These are phyloP conservation scores for Arthrobotrys sphaeroides DNA, from an alignment of 2,329 filamentous ascomycete species.

Conservation along the genomic window DNA sequence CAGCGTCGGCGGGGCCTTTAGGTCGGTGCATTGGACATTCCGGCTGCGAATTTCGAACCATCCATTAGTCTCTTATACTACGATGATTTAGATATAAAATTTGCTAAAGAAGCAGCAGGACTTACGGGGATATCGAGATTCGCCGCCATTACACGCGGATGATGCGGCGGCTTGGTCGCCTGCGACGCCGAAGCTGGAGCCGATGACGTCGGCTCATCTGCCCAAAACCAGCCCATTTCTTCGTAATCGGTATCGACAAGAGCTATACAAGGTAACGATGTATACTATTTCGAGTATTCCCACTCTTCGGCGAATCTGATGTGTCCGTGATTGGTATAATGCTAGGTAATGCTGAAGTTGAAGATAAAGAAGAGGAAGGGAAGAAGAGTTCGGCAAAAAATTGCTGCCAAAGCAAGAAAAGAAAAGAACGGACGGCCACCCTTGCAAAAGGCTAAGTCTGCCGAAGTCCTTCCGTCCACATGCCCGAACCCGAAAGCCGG, in stretches of 20 bases:
- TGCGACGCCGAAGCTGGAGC: slow-evolving; percentile 23
- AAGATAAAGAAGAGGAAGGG: not conserved
- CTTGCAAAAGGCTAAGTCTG: slow-evolving; percentile 1
- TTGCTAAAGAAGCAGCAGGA: not conserved
- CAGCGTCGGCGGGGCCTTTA: slow-evolving; percentile 48
- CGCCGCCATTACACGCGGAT: slow-evolving; percentile 22
- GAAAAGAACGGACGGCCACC: slow-evolving; percentile 29
- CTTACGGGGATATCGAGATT: slow-evolving; percentile 39
- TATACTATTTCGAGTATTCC: too few species aligned
- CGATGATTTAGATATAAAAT: slow-evolving; percentile 52
- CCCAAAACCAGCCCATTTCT: slow-evolving; percentile 78
- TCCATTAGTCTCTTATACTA: slow-evolving; percentile 47
- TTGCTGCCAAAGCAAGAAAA: slow-evolving; percentile 24
- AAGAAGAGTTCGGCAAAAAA: slow-evolving; percentile 12
- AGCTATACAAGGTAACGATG: too few species aligned
- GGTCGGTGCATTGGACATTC: slow-evolving; percentile 75
- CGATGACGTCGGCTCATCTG: slow-evolving; percentile 63
- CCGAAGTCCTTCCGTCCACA: slow-evolving; percentile 40
- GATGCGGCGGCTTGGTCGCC: slow-evolving; percentile 41
- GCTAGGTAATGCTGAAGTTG: not conserved
- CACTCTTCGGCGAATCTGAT: not conserved
- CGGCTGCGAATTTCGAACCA: slow-evolving; percentile 64
- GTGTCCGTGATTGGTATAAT: not conserved
- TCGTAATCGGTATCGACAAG: not conserved
- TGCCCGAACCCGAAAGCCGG: slow-evolving; percentile 8